Conservation (phyloP, 2,329 filamentous ascomycete species). For the Orbilia ellipsospora region DNA sequence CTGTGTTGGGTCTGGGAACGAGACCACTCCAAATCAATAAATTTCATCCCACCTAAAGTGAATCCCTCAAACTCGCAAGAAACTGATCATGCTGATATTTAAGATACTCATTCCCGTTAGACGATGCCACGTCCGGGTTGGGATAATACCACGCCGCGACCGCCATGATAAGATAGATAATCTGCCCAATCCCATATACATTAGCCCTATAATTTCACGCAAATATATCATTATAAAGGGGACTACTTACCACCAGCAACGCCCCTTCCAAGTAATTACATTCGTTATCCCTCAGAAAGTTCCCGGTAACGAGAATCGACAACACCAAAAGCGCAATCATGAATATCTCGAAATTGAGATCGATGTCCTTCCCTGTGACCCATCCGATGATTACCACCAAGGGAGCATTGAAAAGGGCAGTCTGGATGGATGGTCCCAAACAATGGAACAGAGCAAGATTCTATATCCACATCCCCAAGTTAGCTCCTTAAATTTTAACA, state of each 20-base stretch:
- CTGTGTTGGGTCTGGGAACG: too few relatives aligned
- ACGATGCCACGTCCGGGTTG: slow-evolving; percentile 61
- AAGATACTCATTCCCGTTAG: slow-evolving; percentile 35
- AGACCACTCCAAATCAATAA: background rate
- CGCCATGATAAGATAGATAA: slow-evolving; percentile 72
- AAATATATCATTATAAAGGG: background rate
- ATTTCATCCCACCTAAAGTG: background rate
- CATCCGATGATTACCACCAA: slow-evolving; percentile 85
- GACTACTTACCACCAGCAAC: slow-evolving; percentile 72
- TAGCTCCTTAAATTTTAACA: background rate
- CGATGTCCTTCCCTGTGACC: slow-evolving; percentile 77
- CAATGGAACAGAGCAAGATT: slow-evolving; percentile 88
- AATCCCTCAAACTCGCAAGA: background rate
- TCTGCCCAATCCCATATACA: slow-evolving; percentile 63
- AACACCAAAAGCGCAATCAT: slow-evolving; percentile 84
- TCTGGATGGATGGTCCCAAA: slow-evolving; percentile 87
- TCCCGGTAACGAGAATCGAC: slow-evolving; percentile 85
- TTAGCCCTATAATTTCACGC: background rate
- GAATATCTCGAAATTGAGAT: slow-evolving; percentile 87
- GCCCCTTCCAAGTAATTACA: slow-evolving; percentile 90
- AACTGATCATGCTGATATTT: slow-evolving; percentile 9
- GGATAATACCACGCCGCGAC: slow-evolving; percentile 71
- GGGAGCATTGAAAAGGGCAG: slow-evolving; percentile 86
- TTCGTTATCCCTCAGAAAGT: slow-evolving; percentile 87
- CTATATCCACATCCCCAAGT: slow-evolving; percentile 65